Base-by-base conservation (phyloP, 176 grass and related monocot species). In the Aechmea fasciata region DNA sequence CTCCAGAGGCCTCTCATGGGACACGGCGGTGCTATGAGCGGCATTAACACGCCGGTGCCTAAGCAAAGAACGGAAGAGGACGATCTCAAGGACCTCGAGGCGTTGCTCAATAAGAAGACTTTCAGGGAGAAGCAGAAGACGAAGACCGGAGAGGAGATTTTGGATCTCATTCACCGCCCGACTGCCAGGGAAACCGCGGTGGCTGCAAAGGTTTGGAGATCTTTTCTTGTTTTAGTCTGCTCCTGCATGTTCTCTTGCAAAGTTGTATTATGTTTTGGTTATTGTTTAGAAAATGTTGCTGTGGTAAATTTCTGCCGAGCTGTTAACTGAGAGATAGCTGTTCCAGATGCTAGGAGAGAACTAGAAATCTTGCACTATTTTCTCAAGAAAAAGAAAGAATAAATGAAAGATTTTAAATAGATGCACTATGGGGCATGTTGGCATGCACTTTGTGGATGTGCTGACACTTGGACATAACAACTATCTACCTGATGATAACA, bases 111-210 rank as follows among this genome's bases (percentile, higher is more conserved):
- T 69, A 92, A 87, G 74, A 97, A 93, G 72, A 83, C 89, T 19
- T 97, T 91, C 61, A 97, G 50, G 76, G 94, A 97, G 82, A 87
- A 85, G 77, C 89, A 92, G 79, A 87, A 92, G 70, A 85, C 82
- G 0, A 97, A 93, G 83, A 97, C 94, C 12, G 94, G 94, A 64
- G 94, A 97, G 82, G 94, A 97, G 72, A 86, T 97, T 77, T 80
- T 97, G 75, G 94, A 97, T 87, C 89, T 97, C 48, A 97, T 97
- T 77, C 94, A 97, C 80, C 70, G 94, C 10, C 94, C 94, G 47
- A 97, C 94, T 0, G 94, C 94, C 28, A 97, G 65, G 77, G 94
- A 97, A 74, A 97, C 89, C 0, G 94, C 94, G 55, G 94, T 97
- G 4, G 94, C 94, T 72, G 94, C 94, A 52, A 97, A 97, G 89